Base-by-base conservation (phyloP, 1,284 basidiomycete species). In the Puccinia novopanici region DNA sequence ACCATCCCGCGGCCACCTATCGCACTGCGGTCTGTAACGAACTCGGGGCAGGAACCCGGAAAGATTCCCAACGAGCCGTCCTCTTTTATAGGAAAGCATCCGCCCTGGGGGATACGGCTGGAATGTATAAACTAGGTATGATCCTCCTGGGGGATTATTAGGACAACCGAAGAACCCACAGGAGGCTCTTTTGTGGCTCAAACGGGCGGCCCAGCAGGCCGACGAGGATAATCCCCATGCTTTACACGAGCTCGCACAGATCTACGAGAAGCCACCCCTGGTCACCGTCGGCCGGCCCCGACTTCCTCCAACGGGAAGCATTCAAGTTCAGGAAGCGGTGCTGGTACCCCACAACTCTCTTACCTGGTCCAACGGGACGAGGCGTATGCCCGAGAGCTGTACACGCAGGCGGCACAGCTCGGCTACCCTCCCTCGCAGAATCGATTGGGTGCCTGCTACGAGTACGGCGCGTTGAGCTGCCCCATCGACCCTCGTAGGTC, bases 61-160 rank as follows among this genome's bases (percentile, higher is more conserved):
- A 91, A 81, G 96, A 99, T 84, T 91, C 91, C 1, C 89, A 91
- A 42, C 90, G 95, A 50, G 96, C 96, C 3, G 91, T 95, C 61
- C 91, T 95, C 19, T 98, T 99, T 86, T 99, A 98, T 87, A 91
- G 95, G 82, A 98, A 99, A 87, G 93, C 97, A 1, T 94, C 94
- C 2, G 94, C 94, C 0, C 87, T 99, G 45, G 95, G 95, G 48
- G 97, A 99, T 86, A 98, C 95, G 0, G 91, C 96, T 57, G 97
- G 95, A 1, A 99, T 99, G 97, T 99, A 98, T 88, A 99, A 99
- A 87, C 90, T 99, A 19, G 95, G 95, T 19, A 95, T 98, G 91
- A 93, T 98, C 82, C 88, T 98, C 63, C 89, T 99, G 22, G 93
- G 67, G 96, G 95, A 3, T 87, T 91, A 37, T 88, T 98, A 34